Base-by-base conservation (phyloP, 2,329 filamentous ascomycete species). In the Epichloe amarillans region DNA sequence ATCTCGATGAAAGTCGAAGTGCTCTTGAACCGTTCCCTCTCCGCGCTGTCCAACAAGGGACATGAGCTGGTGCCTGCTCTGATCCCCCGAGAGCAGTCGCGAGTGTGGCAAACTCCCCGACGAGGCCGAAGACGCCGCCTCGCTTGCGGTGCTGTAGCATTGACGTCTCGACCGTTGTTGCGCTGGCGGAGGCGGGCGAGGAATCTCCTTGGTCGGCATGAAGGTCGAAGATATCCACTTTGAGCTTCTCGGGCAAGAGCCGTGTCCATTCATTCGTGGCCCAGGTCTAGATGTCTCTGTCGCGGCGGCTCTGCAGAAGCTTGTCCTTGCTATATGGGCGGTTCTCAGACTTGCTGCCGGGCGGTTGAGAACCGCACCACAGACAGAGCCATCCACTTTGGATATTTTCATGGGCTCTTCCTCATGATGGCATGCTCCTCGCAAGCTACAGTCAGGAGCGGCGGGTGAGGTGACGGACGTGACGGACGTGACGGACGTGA, bases 391-490 rank as follows among this genome's bases (percentile, higher is more conserved):
- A 67, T 80, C 75, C 67, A 79, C 72, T 75, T 73, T 73, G 61
- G 72, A 68, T 68, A 73, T 68, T 75, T 73, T 80, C 77, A 81
- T 81, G 74, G 70, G 76, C 67, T 72, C 69, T 69, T 72, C 70
- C 65, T 69, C 74, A 76, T 77, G 66, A 57, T 70, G 62, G 52
- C 56, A 56, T 52, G 42, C 49, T 43, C 21, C 46, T 50, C 23
- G 50, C 46, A 50, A 30, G 38, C 40, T 49, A 38, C 49, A 48
- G 4, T 26, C 10, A 33, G 26, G 41, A 47, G 39, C 17, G 30
- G 38, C 42, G 11, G 33, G 33, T 14, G 19, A 5, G 14, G 12
- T 6, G 35, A 39, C 21, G 50, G 35, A 12, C 19, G 6, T 26
- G 17, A 40, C 10, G 14, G 26, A 23, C n/a, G 12, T 6, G 35